Conservation (phyloP, 257 asterid genomes). For the Forsythia suspensa region DNA sequence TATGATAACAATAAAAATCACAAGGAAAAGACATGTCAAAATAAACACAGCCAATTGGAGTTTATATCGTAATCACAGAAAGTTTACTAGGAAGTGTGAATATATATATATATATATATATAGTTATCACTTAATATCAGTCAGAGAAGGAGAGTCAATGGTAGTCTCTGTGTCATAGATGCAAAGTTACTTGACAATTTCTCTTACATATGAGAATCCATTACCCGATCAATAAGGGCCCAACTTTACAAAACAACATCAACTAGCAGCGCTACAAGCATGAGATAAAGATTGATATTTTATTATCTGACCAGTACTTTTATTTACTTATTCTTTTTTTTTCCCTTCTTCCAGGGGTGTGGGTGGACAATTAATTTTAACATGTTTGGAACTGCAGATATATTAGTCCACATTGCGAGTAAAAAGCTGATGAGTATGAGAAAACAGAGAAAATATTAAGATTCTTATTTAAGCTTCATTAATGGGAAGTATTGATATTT, state of each 20-base stretch:
- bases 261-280: neutral
- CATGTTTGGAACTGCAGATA: neutral
- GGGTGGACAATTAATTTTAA: neutral
- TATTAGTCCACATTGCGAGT: neutral
- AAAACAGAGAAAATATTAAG: too few species aligned
- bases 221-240: neutral
- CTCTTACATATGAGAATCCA: neutral
- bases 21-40: neutral
- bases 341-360: too few species aligned
- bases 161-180: neutral
- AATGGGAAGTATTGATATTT: neutral
- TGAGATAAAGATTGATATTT: neutral
- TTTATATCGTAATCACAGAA: too few species aligned
- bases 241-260: neutral
- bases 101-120: too few species aligned
- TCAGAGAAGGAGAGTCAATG: neutral
- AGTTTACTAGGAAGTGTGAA: too few species aligned
- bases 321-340: neutral
- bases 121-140: neutral
- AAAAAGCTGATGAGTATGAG: neutral
- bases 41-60: neutral
- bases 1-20: neutral
- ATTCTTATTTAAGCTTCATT: neutral
- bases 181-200: neutral
- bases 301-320: too few species aligned